Base-by-base conservation (phyloP, 208 protist genomes). In the Tetramitus jugosus region DNA sequence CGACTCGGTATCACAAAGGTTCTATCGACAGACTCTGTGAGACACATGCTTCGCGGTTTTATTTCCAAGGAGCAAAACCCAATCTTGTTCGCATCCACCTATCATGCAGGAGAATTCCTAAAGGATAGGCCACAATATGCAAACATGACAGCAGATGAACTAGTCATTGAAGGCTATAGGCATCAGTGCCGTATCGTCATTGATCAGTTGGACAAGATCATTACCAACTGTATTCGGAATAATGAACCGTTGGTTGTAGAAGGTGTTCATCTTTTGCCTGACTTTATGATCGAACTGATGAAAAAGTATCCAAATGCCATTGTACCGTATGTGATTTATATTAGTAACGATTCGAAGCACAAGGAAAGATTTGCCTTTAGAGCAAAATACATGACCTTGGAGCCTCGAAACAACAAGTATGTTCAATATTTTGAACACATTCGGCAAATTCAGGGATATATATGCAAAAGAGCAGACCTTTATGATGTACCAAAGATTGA, bases 21-120 rank as follows among this genome's bases (percentile, higher is more conserved):
- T 20, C 80, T 96, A 20, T 95, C 91, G 3, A 96, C 93, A 8
- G 93, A 96, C 79, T 92, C 85, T 13, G 90, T 96, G 37, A 84
- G 93, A 31, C 91, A 96, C 64, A 84, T 90, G 61, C 76, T 95
- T 33, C 86, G 92, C 42, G 82, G 76, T 45, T 83, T 85, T 52
- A 85, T 88, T 31, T 68, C 78, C 20, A 52, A 81, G 42, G 68
- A 80, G 26, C 69, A 85, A 62, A 77, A 79, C 13, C 84, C 85
- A 39, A 53, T 85, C 2, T 46, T 88, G 17, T 88, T 78, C 62
- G 83, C 85, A 35, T 85, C 81, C 20, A 88, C 85, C 3, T 88
- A 88, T 61, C 78, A 88, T 69, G 76, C 85, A 35, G 83, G 79
- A 46, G 84, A 87, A 69, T 75, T 71, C 37, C 79, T 88, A 49